These are phyloP conservation scores for Excoecaria cochinchinensis DNA, from an alignment of 345 rosid species.

Conservation along the genomic window DNA sequence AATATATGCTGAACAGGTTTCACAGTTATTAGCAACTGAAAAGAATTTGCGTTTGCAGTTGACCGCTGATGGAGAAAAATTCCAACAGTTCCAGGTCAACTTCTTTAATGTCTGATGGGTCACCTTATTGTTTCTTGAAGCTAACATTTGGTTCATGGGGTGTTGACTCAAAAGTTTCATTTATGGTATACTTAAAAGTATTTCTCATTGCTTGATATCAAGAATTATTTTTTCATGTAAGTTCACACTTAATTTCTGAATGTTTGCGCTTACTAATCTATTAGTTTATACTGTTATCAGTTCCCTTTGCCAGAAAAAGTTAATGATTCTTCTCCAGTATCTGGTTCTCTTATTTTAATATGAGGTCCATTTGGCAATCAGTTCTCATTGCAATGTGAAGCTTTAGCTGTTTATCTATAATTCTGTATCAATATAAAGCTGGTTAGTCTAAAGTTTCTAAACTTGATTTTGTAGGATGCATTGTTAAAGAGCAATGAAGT, in stretches of 20 bases:
- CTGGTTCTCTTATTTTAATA: not conserved
- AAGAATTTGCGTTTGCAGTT: slow-evolving; percentile 78
- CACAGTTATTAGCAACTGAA: slow-evolving; percentile 80
- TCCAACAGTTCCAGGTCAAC: slow-evolving; percentile 86
- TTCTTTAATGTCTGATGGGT: slow-evolving; percentile 8
- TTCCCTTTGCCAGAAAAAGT: not conserved
- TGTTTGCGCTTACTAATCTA: not conserved
- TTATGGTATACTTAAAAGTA: not conserved
- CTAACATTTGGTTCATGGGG: not conserved
- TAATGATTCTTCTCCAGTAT: not conserved
- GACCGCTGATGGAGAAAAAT: slow-evolving; percentile 91
- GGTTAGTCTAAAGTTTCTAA: slow-evolving; percentile 3
- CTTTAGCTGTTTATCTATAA: not conserved
- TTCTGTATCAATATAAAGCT: not conserved
- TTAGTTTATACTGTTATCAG: not conserved
- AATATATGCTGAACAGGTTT: slow-evolving; percentile 83
- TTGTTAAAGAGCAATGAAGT: slow-evolving; percentile 90
- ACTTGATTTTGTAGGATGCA: slow-evolving; percentile 66
- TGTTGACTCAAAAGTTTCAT: slow-evolving; percentile 10
- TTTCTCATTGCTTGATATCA: not conserved
- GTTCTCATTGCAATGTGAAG: not conserved
- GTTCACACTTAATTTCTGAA: not conserved
- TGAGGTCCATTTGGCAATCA: not conserved
- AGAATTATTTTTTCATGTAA: not conserved
- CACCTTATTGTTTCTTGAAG: not conserved